Percentiles rank a stretch among this genome's conserved stretches.
Conservation (phyloP, 352 stramenopile species). For the Globisporangium radiosum region DNA sequence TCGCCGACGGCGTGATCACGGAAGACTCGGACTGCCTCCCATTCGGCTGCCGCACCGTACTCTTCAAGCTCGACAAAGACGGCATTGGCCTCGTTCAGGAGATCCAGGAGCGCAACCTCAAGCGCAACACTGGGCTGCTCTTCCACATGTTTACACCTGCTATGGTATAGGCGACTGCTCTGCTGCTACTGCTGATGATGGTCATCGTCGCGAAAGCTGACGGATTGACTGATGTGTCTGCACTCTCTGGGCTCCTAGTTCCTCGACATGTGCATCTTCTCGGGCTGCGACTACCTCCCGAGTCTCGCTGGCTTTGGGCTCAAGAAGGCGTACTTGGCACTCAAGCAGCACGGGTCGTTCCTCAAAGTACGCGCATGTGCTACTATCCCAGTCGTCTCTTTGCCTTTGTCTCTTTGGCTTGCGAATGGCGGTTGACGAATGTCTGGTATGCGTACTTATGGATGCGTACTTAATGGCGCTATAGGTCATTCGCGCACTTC, state of each 20-base stretch:
- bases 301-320: constrained; percentile 80
- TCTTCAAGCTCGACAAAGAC: constrained; percentile 95
- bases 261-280: constrained; percentile 89
- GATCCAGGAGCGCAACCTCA: constrained; percentile 66
- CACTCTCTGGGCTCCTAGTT: constrained; percentile 33
- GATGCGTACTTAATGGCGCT: constrained; percentile 1
- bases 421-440: too few relatives aligned
- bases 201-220: not conserved
- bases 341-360: constrained; percentile 69
- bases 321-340: constrained; percentile 64
- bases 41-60: constrained; percentile 87
- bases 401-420: too few relatives aligned
- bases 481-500: constrained; percentile 52
- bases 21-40: constrained; percentile 95
- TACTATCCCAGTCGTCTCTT: not conserved
- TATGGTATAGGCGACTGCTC: constrained; percentile 43
- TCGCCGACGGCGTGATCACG: constrained; percentile 93
- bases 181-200: not conserved
- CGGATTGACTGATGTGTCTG: not conserved
- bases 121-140: constrained; percentile 60
- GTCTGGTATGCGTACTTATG: not conserved
- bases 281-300: constrained; percentile 85
- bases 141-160: constrained; percentile 83
- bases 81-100: constrained; percentile 79
- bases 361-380: constrained; percentile 32